Percentiles rank a stretch among this genome's conserved stretches.
Conservation (phyloP, 805 yeast genomes). For the Saccharomycopsis amapae region DNA sequence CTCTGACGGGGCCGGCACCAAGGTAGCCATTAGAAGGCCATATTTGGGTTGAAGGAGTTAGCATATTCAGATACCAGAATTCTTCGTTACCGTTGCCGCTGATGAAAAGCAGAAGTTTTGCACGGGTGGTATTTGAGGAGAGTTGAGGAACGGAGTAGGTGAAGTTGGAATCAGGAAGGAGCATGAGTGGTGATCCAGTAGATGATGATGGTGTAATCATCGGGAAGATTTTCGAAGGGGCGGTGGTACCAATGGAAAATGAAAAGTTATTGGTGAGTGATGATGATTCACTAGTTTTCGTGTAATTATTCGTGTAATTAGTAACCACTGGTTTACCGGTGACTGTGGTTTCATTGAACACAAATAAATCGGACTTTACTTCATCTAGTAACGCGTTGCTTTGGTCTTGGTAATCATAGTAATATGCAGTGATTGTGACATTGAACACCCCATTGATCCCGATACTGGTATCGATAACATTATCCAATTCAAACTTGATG, state of each 20-base stretch:
- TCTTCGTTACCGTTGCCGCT: slow-evolving; percentile 81
- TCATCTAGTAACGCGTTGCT: not conserved
- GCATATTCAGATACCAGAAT: slow-evolving; percentile 65
- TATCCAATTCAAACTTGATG: slow-evolving; percentile 50
- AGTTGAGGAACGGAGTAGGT: not conserved
- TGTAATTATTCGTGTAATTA: too few species aligned
- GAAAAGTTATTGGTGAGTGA: too few species aligned
- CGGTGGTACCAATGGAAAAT: too few species aligned
- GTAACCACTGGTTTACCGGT: too few species aligned
- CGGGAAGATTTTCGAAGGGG: too few species aligned
- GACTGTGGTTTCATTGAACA: not conserved
- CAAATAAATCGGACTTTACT: not conserved
- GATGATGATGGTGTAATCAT: too few species aligned
- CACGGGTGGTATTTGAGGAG: slow-evolving; percentile 41
- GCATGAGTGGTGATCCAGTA: too few species aligned
- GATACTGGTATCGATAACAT: slow-evolving; percentile 38
- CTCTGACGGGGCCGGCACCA: slow-evolving; percentile 69
- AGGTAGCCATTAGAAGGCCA: slow-evolving; percentile 35
- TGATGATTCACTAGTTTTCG: too few species aligned
- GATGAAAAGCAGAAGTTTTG: slow-evolving; percentile 48
- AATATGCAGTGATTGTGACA: slow-evolving; percentile 43
- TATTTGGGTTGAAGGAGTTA: slow-evolving; percentile 38
- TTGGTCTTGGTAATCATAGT: slow-evolving; percentile 28
- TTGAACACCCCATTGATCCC: slow-evolving; percentile 54
- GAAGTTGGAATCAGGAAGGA: not conserved